Percentiles rank a stretch among this genome's conserved stretches.
Evolutionary conservation across 2,329 filamentous ascomycete genomes (phyloP).

Genomic region (Exserohilum rostratum): DNA sequence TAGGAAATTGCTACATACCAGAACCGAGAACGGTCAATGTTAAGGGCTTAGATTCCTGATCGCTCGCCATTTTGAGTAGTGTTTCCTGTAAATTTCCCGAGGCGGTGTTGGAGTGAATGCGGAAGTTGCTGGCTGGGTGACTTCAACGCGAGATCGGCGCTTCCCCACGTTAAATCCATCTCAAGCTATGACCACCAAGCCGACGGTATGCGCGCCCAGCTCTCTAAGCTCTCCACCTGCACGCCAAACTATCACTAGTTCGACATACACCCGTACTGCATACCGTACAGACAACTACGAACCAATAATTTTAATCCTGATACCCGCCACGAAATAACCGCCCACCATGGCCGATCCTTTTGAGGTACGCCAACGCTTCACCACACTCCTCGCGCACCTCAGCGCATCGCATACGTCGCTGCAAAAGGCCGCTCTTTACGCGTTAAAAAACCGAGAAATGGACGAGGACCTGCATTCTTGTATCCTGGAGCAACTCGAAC

Average conservation of each 20-base stretch:
- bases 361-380: constrained; percentile 98
- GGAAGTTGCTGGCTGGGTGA: constrained; percentile 12
- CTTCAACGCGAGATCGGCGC: constrained; percentile 21
- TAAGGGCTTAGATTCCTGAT: constrained; percentile 53
- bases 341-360: constrained; percentile 80
- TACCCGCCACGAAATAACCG: background rate
- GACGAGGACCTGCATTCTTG: constrained; percentile 97
- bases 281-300: background rate
- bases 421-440: constrained; percentile 93
- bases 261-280: background rate
- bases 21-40: constrained; percentile 83
- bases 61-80: constrained; percentile 36
- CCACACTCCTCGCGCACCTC: constrained; percentile 83
- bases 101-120: constrained; percentile 10
- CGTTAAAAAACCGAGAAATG: constrained; percentile 90
- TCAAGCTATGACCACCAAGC: constrained; percentile 22
- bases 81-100: background rate
- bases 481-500: constrained; percentile 93
- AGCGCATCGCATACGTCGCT: constrained; percentile 88
- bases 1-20: constrained; percentile 62
- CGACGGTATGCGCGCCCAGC: constrained; percentile 29
- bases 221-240: constrained; percentile 10
- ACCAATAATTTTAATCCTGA: background rate
- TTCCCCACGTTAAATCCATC: constrained; percentile 18
- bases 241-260: background rate